These are phyloP conservation scores for Pyrus pyrifolia DNA, from an alignment of 306 rosid species.

Conservation along the genomic window DNA sequence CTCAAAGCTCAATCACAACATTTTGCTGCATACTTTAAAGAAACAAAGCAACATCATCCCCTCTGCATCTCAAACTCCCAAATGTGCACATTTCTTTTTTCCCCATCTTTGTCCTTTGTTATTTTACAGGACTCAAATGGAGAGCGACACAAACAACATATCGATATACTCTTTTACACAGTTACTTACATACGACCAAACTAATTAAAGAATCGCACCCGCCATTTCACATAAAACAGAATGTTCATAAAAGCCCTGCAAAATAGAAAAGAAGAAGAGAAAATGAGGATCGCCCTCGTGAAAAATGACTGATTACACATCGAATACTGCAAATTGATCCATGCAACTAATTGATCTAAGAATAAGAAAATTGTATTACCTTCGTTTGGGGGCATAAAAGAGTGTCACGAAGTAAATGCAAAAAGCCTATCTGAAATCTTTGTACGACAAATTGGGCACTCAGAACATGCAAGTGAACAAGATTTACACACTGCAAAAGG, in stretches of 20 bases:
- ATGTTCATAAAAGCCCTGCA: slow-evolving; percentile 47
- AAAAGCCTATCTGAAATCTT: slow-evolving; percentile 94
- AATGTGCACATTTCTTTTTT: slow-evolving; percentile 14
- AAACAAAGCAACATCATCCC: slow-evolving; percentile 31
- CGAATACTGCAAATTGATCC: background rate
- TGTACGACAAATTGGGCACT: slow-evolving; percentile 95
- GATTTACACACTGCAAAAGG: slow-evolving; percentile 72
- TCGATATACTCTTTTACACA: slow-evolving; percentile 59
- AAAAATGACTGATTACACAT: slow-evolving; percentile 1
- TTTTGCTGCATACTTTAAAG: slow-evolving; percentile 33
- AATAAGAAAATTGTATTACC: slow-evolving; percentile 31
- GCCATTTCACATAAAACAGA: slow-evolving; percentile 33
- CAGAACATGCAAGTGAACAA: slow-evolving; percentile 95
- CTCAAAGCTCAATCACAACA: slow-evolving; percentile 21
- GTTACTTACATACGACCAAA: slow-evolving; percentile 68
- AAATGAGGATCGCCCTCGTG: background rate
- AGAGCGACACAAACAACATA: slow-evolving; percentile 29
- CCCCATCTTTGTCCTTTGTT: slow-evolving; percentile 34
- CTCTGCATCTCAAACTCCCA: slow-evolving; percentile 29
- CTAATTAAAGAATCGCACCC: slow-evolving; percentile 80
- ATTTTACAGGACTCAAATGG: slow-evolving; percentile 49
- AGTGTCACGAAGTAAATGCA: slow-evolving; percentile 72
- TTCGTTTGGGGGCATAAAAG: slow-evolving; percentile 11
- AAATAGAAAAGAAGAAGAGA: background rate
- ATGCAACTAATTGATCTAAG: background rate